Base-by-base conservation (phyloP, 495 filamentous ascomycete species). In the Penicillium desertorum region DNA sequence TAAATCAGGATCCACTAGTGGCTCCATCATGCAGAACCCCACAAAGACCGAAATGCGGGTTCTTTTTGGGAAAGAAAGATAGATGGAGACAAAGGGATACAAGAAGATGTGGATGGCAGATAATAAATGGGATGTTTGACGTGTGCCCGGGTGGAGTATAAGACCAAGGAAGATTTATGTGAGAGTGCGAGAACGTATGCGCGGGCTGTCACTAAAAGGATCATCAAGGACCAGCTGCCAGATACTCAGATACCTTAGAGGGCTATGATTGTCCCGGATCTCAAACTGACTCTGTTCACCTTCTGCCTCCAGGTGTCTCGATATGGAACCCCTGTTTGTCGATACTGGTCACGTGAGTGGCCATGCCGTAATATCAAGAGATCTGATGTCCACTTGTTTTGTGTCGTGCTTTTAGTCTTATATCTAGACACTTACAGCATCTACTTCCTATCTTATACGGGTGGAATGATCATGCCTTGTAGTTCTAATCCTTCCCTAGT, bases 261-360 rank as follows among this genome's bases (percentile, higher is more conserved):
- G 23, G 4, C 16, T 37, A 27, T n/a, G 17, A 25, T 5, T 17
- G 14, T 3, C 19, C 11, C 3, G 14, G 22, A 19, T 1, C 9
- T 5, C 3, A 23, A 43, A 17, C 4, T 11, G 17, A 32, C 10
- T 7, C 17, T 22, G 22, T 44, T 30, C 27, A 44, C 25, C 12
- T 44, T 44, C 11, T 44, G 45, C 22, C 7, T 47, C 7, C 16
- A 39, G 36, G 8, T 39, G 43, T 19, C 36, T 51, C 19, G 12
- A 36, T 30, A 12, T 45, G 17, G 55, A 51, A 37, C 51, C 56
- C 69, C 69, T 71, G 27, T 57, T 61, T 47, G 53, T 55, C 32
- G 29, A 55, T 23, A 47, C 1, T 0, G 2, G 17, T 3, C 53
- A 55, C 53, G 53, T 55, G 53, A 27, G 19, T 34, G 43, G 53